phyloP scores from a whole-genome alignment of 495 filamentous ascomycete species.

The Penicillium taxi region DNA sequence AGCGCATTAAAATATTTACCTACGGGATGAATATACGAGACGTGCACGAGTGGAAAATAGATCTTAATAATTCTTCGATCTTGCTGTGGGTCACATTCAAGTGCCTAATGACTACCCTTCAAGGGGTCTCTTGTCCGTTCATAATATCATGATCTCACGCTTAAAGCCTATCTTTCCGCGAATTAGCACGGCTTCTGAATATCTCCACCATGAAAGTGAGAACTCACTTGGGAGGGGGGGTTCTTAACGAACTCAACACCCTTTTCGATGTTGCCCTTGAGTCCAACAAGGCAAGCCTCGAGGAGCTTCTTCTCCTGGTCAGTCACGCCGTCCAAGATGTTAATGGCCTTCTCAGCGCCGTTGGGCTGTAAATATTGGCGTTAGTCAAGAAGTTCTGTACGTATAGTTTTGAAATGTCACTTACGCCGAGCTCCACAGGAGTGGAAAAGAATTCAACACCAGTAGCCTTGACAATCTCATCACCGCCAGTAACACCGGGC shows the following conservation, averaged over 20 bases:
- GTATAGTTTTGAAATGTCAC: conserved; percentile 19
- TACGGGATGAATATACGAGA: too few relatives aligned
- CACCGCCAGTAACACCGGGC: conserved; percentile 78
- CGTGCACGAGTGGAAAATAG: too few relatives aligned
- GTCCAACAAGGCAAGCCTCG: conserved; percentile 58
- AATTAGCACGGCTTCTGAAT: conserved; percentile 38
- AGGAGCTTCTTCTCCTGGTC: conserved; percentile 83
- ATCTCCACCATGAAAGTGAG: conserved; percentile 1
- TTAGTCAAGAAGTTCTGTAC: conserved; percentile 7
- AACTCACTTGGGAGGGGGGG: conserved; percentile 40
- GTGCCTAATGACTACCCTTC: too few relatives aligned
- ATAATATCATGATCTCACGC: conserved; percentile 24
- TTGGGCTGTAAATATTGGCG: conserved; percentile 48
- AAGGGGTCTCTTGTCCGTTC: conserved; percentile 24
- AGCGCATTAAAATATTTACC: too few relatives aligned
- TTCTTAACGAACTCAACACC: conserved; percentile 84
- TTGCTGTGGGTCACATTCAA: too few relatives aligned
- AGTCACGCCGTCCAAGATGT: conserved; percentile 65
- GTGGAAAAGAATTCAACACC: conserved; percentile 94
- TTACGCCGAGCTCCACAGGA: conserved; percentile 88
- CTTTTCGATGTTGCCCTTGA: conserved; percentile 90
- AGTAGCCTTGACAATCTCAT: conserved; percentile 69
- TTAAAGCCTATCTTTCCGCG: conserved; percentile 43
- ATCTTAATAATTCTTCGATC: too few relatives aligned
- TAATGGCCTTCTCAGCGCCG: conserved; percentile 73